These are phyloP conservation scores for Nidularia pulvinata DNA, from an alignment of 768 basidiomycete species.

Conservation along the genomic window DNA sequence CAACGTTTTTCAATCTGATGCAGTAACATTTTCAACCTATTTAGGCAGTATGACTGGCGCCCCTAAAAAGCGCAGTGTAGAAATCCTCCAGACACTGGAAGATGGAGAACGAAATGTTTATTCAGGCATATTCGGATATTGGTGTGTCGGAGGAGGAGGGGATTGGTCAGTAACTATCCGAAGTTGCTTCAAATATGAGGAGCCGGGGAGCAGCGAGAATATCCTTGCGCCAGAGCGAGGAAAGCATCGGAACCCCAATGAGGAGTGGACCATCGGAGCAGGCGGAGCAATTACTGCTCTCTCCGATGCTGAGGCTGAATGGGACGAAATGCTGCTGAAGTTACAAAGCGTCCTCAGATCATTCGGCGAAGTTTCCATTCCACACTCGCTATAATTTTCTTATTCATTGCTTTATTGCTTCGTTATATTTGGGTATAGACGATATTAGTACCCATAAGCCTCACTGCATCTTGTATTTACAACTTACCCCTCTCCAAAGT, in stretches of 20 bases:
- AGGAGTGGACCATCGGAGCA: conserved; percentile 82
- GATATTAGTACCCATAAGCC: too few species aligned
- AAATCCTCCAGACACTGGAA: conserved; percentile 85
- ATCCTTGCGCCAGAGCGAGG: not conserved
- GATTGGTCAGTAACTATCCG: conserved; percentile 97
- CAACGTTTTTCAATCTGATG: not conserved
- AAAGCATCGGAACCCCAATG: conserved; percentile 11
- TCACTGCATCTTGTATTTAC: too few species aligned
- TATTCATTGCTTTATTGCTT: not conserved
- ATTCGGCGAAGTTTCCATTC: conserved; percentile 42
- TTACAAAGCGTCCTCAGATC: conserved; percentile 73
- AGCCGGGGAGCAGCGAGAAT: conserved; percentile 10
- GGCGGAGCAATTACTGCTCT: conserved; percentile 98
- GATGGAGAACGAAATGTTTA: conserved; percentile 74
- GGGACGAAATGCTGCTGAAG: conserved; percentile 95
- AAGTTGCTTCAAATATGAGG: conserved; percentile 81
- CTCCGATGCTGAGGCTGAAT: conserved; percentile 82
- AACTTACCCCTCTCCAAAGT: too few species aligned
- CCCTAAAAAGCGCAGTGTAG: conserved; percentile 92
- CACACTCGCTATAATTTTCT: not conserved
- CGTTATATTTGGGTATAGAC: too few species aligned
- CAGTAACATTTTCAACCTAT: not conserved
- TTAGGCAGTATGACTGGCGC: conserved; percentile 97
- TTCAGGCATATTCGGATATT: conserved; percentile 93
- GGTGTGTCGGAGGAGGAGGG: conserved; percentile 84